phyloP scores from a whole-genome alignment of 257 asterid species.

The Solanum neorickii region DNA sequence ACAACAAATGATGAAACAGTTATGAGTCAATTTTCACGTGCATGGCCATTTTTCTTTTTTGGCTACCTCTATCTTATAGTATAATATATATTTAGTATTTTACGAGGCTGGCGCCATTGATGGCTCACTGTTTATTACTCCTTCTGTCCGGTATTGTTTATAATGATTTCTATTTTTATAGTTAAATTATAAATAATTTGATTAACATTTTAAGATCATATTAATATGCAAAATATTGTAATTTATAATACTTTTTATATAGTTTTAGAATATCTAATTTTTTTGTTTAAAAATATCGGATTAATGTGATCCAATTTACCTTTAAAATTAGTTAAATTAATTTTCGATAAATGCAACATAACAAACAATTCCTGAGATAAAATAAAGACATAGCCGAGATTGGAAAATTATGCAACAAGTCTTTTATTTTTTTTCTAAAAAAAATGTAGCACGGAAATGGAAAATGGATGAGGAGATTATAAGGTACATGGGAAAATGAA shows the following conservation, averaged over 20 bases:
- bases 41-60: neutral
- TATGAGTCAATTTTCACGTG: neutral
- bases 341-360: accelerated
- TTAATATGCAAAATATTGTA: no score
- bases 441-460: neutral
- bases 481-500: neutral
- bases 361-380: no score
- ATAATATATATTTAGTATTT: neutral
- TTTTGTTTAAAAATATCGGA: no score
- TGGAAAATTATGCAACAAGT: neutral
- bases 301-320: no score
- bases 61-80: neutral
- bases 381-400: neutral
- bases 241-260: no score
- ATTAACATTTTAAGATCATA: no score
- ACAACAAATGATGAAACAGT: neutral
- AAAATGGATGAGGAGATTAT: neutral
- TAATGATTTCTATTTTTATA: no score
- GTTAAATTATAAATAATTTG: no score
- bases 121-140: neutral
- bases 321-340: no score
- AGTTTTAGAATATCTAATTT: no score
- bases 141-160: no score
- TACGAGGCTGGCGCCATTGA: neutral
- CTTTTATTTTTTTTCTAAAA: neutral